Evolutionary conservation across 108 stramenopile genomes (phyloP), one percentile per base, ranked within the genome.

Genomic region (Schizochytrium sp.): DNA sequence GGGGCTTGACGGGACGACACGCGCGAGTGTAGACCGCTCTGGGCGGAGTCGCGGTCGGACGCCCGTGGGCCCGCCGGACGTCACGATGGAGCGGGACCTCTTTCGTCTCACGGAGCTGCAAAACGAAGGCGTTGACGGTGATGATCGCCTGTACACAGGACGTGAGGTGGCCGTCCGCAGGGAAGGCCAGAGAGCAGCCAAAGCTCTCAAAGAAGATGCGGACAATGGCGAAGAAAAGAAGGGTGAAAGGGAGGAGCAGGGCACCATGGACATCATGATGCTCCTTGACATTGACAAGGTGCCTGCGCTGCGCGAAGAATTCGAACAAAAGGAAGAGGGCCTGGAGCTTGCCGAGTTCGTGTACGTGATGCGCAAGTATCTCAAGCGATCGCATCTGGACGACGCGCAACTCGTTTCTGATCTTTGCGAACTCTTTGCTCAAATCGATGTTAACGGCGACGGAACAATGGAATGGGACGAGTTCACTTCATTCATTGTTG

Each of bases 391-490:
- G 0, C 23, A 12, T 0, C 28, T 72, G 25, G 72, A 34, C 44
- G 48, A 89, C 2, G 55, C 87, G 29, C 63, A 69, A 72, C 69
- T 90, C 44, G 90, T 69, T 5, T 87, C 88, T 18, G 41, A 90
- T 8, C 60, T 92, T 47, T 91, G 91, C 29, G 91, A 92, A n/a
- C 88, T 92, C 45, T 92, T 92, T 88, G 92, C 88, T 5, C 90
- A 92, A 60, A 57, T 92, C 12, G 92, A 92, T 58, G 83, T 92
- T 25, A 92, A 92, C 47, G 90, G 83, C 43, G 91, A 91, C 58
- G 92, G 92, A n/a, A 88, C 72, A 41, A 76, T 92, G 72, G 91
- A 92, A 57, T 92, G 92, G 92, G 92, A 92, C 28, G 91, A 92
- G 90, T 91, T 92, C 57, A 91, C 92, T 12, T 89, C 88, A 19